These are phyloP conservation scores for Penicillium lividum DNA, from an alignment of 495 filamentous ascomycete species.

Conservation along the genomic window DNA sequence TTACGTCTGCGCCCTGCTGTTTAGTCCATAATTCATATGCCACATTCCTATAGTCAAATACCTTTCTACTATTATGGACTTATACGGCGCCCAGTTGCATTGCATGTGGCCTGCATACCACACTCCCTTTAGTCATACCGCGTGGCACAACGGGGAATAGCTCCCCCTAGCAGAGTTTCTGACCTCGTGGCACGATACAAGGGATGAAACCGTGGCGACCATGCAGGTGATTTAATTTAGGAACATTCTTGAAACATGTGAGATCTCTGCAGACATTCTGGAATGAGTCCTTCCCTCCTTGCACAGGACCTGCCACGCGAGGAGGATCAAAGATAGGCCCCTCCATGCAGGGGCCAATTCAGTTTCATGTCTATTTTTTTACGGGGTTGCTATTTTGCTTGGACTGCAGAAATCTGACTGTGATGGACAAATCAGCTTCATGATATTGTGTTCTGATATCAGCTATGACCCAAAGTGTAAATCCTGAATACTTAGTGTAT, in stretches of 20 bases:
- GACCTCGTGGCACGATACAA: conserved; percentile 2
- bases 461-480: neutral
- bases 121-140: neutral
- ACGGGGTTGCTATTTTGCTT: conserved; percentile 1
- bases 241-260: conserved; percentile 13
- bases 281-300: conserved; percentile 15
- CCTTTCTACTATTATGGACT: neutral
- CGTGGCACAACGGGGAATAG: conserved; percentile 7
- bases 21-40: neutral
- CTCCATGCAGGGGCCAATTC: conserved; percentile 7
- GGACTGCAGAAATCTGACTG: neutral
- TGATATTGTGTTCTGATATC: neutral
- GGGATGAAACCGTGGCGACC: conserved; percentile 6
- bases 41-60: neutral
- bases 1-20: conserved; percentile 1
- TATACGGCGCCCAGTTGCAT: neutral
- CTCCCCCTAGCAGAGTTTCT: neutral
- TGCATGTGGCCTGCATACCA: neutral
- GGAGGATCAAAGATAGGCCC: neutral
- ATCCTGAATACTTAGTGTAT: neutral
- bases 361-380: conserved; percentile 1
- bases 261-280: conserved; percentile 15
- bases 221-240: conserved; percentile 7
- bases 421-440: neutral
- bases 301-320: conserved; percentile 10